Base-by-base conservation (phyloP, 108 stramenopile species). In the Nannochloropsis granulata region DNA sequence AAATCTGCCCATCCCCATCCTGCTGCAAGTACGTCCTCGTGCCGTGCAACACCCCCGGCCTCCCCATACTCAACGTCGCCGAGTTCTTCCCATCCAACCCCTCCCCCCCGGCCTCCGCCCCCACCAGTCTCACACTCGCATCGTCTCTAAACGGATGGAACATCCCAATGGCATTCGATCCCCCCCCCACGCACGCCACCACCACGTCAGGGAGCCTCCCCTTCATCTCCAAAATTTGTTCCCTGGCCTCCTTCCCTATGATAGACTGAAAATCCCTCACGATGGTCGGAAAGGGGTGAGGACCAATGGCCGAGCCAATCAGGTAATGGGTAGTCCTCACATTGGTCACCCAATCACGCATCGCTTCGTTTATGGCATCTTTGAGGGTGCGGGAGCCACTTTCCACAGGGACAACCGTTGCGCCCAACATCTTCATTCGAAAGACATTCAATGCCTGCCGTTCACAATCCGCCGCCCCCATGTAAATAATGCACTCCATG, bases 341-440 rank as follows among this genome's bases (percentile, higher is more conserved):
- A 83, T 97, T 98, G 79, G 97, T 97, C 12, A 98, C 87, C 96
- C 96, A 98, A 91, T 98, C 97, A 24, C 96, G 93, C 95, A 98
- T 96, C 45, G 96, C 97, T 90, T 98, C 97, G 87, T 97, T 98
- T 92, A 98, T 96, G 82, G 97, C 97, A 88, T 98, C 97, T 93
- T 98, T 98, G 45, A 98, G 88, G 16, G 96, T 98, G 45, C 92
- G 85, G 85, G 94, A 93, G 80, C 97, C 97, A 23, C 82, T 81
- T 21, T 80, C 43, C n/a, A 98, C 97, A 16, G 95, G 94, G 13
- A 96, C 93, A 44, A 96, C 95, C 91, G 93, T 95, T 13, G 96
- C 97, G 78, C 97, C 97, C 43, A 98, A 92, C 25, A 96, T 95
- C 83, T 96, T 95, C 97, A 98, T 98, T 34, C 96, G 95, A 88